Evolutionary conservation across 2,329 filamentous ascomycete species (phyloP), one percentile per base, ranked within the genome.

Genomic region (Fusarium tupiense): DNA sequence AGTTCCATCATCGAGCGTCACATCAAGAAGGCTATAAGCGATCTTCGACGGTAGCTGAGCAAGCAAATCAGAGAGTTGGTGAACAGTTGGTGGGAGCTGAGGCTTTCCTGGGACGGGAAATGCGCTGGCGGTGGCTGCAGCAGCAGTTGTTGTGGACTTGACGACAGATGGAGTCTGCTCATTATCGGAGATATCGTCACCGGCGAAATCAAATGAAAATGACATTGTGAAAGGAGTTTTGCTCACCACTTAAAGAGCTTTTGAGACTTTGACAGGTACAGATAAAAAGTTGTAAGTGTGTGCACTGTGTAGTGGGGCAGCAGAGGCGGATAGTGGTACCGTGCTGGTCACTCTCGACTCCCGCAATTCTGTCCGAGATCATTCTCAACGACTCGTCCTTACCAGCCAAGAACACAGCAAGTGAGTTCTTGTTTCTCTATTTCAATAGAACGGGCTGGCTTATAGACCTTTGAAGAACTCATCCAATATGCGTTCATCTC

Each of bases 1-100:
- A 53, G 84, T 83, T 16, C 87, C 87, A 70, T 89, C 86, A 49
- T 92, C 91, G 10, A 84, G 87, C 26, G 86, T 85, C 58, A 94
- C 87, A 13, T 85, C 82, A 24, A 95, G 82, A 19, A 86, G 87
- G 76, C 88, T 86, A 82, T 92, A 96, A 24, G 92, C 91, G 62
- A 96, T 88, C 81, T 93, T 93, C 63, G 92, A 93, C 2, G 94
- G 94, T 52, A 96, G 86, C 64, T 82, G 82, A 7, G 85, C 81
- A n/a, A 92, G 82, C 80, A 92, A 85, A 8, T 83, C 78, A 24
- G 82, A 77, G 38, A 91, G 77, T 62, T 84, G 81, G 80, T 92
- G 90, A 56, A 80, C 80, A n/a, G 82, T 83, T 14, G 90, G 85
- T 16, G 87, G 85, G 8, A 92, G 85, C 61, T 90, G 85, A 63